Evolutionary conservation across 768 basidiomycete species (phyloP), one percentile per base, ranked within the genome.

Genomic region (Dentipellis fragilis): DNA sequence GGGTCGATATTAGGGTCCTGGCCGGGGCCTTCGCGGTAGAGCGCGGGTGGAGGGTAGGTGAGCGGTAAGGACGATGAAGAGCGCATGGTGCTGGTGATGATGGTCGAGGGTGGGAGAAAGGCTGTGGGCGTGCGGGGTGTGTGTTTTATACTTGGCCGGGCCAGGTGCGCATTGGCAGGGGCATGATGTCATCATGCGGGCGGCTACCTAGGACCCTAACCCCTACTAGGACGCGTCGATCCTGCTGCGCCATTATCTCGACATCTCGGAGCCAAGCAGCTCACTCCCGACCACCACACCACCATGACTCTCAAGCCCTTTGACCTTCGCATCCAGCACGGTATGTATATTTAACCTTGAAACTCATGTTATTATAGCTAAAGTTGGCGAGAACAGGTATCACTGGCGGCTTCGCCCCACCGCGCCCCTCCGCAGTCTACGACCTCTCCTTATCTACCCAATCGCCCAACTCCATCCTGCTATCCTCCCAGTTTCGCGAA

Each of bases 371-470:
- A 22, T 29, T 47, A 17, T 29, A 16, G 40, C 49, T 29, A 51
- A 51, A 14, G 3, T 55, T 50, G 34, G 51, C 57, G 36, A 57
- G 36, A 47, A 10, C 35, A 90, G 89, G 89, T 57, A 90, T 89
- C 65, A 67, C 72, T 11, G 88, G 88, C 34, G 89, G 89, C 42
- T 87, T 91, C 64, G 80, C 80, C 11, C 84, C 86, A 0, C 82
- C 89, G 3, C 82, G 73, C 7, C 82, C 85, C 3, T 69, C 69
- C 23, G 80, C 78, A 12, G 69, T 84, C 62, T 72, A 80, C 64
- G 73, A 73, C 22, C 62, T 90, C 59, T 76, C 79, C 19, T 63
- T 64, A n/a, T 71, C 75, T 48, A 48, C 72, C 1, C 54, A 65
- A 2, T 63, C 61, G 7, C 67, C 72, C 48, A 40, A 71, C 12